Conservation (phyloP, 2,329 filamentous ascomycete species). For the Aspergillus phoenicis region DNA sequence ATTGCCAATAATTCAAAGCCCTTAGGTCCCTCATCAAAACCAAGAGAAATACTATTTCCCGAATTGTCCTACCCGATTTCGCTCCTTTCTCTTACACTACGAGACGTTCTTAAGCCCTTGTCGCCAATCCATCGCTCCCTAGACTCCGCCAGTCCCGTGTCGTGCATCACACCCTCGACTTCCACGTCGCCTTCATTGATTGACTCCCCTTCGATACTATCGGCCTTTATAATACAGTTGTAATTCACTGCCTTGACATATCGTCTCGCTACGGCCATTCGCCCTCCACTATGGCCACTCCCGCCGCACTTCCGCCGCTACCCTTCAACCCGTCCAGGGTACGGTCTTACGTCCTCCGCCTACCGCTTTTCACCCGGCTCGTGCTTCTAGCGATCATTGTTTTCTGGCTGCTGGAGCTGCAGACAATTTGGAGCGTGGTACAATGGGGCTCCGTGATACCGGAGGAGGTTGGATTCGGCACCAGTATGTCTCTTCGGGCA, state of each 20-base stretch:
- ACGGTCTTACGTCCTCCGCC: slow-evolving; percentile 76
- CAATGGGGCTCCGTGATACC: slow-evolving; percentile 81
- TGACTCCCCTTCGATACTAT: neutral
- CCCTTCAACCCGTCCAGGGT: slow-evolving; percentile 72
- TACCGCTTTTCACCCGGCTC: slow-evolving; percentile 84
- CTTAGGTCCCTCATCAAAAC: neutral
- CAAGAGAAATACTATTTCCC: neutral
- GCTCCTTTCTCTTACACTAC: neutral
- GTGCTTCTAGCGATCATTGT: slow-evolving; percentile 67
- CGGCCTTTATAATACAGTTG: neutral
- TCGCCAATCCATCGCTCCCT: slow-evolving; percentile 1
- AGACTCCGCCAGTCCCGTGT: neutral
- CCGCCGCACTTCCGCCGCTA: slow-evolving; percentile 53
- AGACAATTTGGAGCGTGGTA: slow-evolving; percentile 70
- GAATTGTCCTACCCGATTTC: neutral
- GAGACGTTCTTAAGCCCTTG: neutral
- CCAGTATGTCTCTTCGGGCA: slow-evolving; percentile 59
- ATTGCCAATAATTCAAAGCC: neutral
- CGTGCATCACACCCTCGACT: neutral
- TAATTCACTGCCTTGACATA: neutral
- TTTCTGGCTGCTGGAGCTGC: slow-evolving; percentile 70
- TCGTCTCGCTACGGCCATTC: neutral
- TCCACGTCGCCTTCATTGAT: neutral
- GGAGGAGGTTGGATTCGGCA: slow-evolving; percentile 68
- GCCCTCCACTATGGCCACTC: slow-evolving; percentile 45